Base-by-base conservation (phyloP, 2,329 filamentous ascomycete genomes). In the Cercospora sp. region DNA sequence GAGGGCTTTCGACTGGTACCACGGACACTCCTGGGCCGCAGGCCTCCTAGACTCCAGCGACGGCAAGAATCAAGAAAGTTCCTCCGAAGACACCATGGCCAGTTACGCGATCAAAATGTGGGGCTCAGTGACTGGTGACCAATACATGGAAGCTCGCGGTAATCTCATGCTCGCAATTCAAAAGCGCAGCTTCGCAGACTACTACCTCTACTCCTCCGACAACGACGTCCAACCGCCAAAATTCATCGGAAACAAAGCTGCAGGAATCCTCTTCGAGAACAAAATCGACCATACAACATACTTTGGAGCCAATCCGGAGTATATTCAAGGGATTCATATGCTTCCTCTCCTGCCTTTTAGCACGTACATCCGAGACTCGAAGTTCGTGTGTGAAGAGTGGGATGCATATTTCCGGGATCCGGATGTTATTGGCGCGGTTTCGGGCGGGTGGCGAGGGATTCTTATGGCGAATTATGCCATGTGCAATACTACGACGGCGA, bases 271-370 rank as follows among this genome's bases (percentile, higher is more conserved):
- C 8, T 98, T 97, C 75, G 94, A 98, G 81, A 97, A 97, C 83
- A 98, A 98, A 81, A 86, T 93, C 64, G 92, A 98, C 78, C 93
- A 97, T 79, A 90, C 91, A 3, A 97, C 94, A 0, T 97, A 93
- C 81, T 97, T 97, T 75, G 92, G 92, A 57, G 79, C 68, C 23
- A 72, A 75, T 28, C 70, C 75, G 20, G 77, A 80, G 62, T 78
- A 74, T 62, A 71, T 74, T 55, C 82, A 87, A 75, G 91, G 91
- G 67, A 94, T 94, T 73, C 91, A 95, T 81, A 94, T 95, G 91
- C 84, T 94, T 31, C 92, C 92, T 0, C 81, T 94, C 57, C 83
- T 90, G 61, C 89, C 92, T 2, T 83, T 86, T 65, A 90, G 90
- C 1, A 83, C 89, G 5, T 87, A 91, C 67, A 87, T 89, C 5